A percentile compares a stretch with the other conserved stretches of the same genome.
These are phyloP conservation scores for Verruconis gallopava DNA, from an alignment of 2,329 filamentous ascomycete genomes.

Conservation along the genomic window DNA sequence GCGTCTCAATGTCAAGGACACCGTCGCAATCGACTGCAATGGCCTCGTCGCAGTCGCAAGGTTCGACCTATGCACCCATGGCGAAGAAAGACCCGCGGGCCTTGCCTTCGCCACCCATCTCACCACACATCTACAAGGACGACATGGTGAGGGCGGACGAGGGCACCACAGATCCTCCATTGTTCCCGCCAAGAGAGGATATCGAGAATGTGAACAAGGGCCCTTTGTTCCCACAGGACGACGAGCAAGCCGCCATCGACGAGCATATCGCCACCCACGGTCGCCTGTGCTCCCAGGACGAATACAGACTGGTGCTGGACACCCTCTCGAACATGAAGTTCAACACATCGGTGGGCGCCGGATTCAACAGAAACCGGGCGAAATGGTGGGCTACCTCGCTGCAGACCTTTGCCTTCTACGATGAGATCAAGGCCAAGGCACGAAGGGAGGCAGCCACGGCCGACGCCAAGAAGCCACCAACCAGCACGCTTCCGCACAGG, in stretches of 20 bases:
- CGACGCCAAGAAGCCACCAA: neutral
- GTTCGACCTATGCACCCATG: too few relatives aligned
- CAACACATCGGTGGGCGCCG: neutral
- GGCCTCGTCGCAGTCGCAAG: slow-evolving; percentile 15
- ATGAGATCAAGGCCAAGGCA: neutral
- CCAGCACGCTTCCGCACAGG: neutral
- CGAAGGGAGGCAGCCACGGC: neutral
- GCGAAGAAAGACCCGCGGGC: slow-evolving; percentile 11
- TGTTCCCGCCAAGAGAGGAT: slow-evolving; percentile 5
- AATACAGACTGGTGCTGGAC: slow-evolving; percentile 4
- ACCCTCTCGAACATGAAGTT: slow-evolving; percentile 2
- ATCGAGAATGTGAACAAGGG: neutral
- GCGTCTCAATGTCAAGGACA: slow-evolving; percentile 15
- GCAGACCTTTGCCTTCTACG: neutral
- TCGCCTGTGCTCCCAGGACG: slow-evolving; percentile 1
- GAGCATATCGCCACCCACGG: slow-evolving; percentile 5
- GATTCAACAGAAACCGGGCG: slow-evolving; percentile 2
- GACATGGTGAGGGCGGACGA: slow-evolving; percentile 20
- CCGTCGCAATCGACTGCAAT: slow-evolving; percentile 20
- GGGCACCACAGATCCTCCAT: slow-evolving; percentile 4
- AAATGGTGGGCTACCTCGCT: neutral
- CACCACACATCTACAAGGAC: slow-evolving; percentile 22
- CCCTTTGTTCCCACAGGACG: slow-evolving; percentile 7
- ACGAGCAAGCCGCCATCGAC: slow-evolving; percentile 5
- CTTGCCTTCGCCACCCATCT: slow-evolving; percentile 25